These are phyloP conservation scores for Vigna reflexopilosa DNA, from an alignment of 306 rosid species.

Conservation along the genomic window DNA sequence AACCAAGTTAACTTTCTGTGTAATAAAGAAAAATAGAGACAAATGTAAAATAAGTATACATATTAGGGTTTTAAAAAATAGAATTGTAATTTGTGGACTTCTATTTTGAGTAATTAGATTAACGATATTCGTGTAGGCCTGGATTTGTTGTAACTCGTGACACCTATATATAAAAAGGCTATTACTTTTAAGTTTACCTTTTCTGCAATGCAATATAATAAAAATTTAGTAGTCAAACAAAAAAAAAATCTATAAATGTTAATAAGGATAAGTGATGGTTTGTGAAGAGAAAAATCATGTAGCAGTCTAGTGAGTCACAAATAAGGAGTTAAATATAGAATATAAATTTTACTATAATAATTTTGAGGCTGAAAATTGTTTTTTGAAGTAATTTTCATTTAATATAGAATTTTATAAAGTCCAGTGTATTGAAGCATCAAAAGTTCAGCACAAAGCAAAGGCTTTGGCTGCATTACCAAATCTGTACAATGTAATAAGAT, in stretches of 20 bases:
- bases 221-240: background rate
- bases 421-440: background rate
- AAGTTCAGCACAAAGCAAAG: constrained; percentile 21
- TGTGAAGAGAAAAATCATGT: background rate
- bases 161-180: background rate
- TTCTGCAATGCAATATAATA: background rate
- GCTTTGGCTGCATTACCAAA: constrained; percentile 50
- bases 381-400: background rate
- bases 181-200: background rate
- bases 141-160: background rate
- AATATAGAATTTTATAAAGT: background rate
- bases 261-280: background rate
- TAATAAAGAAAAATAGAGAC: background rate
- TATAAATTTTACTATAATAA: background rate
- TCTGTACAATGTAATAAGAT: constrained; percentile 33
- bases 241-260: background rate
- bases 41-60: background rate
- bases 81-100: background rate
- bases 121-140: background rate
- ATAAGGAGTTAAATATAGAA: background rate
- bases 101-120: background rate
- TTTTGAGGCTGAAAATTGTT: background rate
- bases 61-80: background rate
- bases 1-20: no score
- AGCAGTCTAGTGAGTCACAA: background rate